Evolutionary conservation across 345 rosid species (phyloP).

Genomic region (Eucalyptus curtisii): DNA sequence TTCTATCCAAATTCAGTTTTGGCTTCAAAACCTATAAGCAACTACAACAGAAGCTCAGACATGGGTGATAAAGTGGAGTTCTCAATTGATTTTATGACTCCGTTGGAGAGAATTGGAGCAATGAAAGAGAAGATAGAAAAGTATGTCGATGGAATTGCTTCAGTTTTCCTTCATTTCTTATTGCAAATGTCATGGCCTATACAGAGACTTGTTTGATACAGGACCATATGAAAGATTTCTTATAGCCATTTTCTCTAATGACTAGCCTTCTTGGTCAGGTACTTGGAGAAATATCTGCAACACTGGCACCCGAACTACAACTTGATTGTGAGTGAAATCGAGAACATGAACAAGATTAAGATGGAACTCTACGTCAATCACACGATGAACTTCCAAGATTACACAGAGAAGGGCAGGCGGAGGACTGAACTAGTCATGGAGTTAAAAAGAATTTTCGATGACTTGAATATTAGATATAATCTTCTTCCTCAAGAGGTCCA

Average conservation of each 20-base stretch:
- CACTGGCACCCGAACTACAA: slow-evolving; percentile 35
- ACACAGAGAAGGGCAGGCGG: slow-evolving; percentile 33
- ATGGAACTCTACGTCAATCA: slow-evolving; percentile 25
- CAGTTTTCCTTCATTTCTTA: neutral
- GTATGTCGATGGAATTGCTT: slow-evolving; percentile 7
- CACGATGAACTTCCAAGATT: slow-evolving; percentile 58
- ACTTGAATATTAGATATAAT: slow-evolving; percentile 29
- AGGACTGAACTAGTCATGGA: slow-evolving; percentile 36
- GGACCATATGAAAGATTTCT: neutral
- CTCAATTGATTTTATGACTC: slow-evolving; percentile 60
- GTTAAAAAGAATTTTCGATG: slow-evolving; percentile 39
- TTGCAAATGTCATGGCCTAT: neutral
- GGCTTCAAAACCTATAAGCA: slow-evolving; percentile 66
- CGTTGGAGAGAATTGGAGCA: slow-evolving; percentile 35
- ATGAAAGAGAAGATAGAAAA: slow-evolving; percentile 39
- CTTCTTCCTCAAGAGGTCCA: slow-evolving; percentile 45
- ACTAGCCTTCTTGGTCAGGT: slow-evolving; percentile 10
- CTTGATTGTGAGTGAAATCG: slow-evolving; percentile 39
- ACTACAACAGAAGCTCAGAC: slow-evolving; percentile 71
- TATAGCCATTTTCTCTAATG: neutral
- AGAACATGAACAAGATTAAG: slow-evolving; percentile 38
- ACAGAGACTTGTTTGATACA: neutral
- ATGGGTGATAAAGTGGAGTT: slow-evolving; percentile 69
- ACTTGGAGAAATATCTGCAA: slow-evolving; percentile 19
- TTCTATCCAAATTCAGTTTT: slow-evolving; percentile 72